A percentile compares a stretch with the other conserved stretches of the same genome.
phyloP scores from a whole-genome alignment of 176 grass and related monocot genomes.

The Luzula sylvatica region DNA sequence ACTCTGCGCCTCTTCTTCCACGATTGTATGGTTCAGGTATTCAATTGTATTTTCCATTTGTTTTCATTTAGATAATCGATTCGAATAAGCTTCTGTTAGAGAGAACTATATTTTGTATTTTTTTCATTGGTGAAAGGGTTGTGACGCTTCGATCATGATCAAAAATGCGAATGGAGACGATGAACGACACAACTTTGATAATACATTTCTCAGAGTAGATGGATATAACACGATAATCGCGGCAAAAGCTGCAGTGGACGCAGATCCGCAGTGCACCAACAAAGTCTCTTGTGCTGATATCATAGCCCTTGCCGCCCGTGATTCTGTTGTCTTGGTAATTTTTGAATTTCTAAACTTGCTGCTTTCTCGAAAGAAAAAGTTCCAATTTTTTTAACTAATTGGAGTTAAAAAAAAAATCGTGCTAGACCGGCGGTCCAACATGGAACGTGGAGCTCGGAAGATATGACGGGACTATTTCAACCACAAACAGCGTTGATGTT shows the following conservation, averaged over 20 bases:
- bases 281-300: conserved; percentile 70
- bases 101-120: not conserved
- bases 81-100: no score
- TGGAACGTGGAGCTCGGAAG: conserved; percentile 48
- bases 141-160: conserved; percentile 67
- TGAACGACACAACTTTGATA: conserved; percentile 51
- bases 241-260: conserved; percentile 61
- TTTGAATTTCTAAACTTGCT: not conserved
- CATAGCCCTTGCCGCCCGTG: conserved; percentile 53
- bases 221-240: conserved; percentile 49
- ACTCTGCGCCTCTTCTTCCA: conserved; percentile 24
- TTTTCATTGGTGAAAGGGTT: conserved; percentile 38
- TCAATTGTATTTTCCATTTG: not conserved
- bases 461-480: conserved; percentile 43
- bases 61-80: no score
- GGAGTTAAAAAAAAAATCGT: no score
- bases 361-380: not conserved
- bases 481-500: conserved; percentile 18
- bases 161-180: conserved; percentile 26
- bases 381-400: not conserved
- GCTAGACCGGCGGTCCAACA: conserved; percentile 39
- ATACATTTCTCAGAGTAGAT: conserved; percentile 44
- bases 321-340: conserved; percentile 51
- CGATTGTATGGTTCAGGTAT: conserved; percentile 20
- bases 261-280: conserved; percentile 30